Percentiles rank a stretch among this genome's conserved stretches.
Conservation (phyloP, 345 rosid genomes). For the Eutrema heterophyllum region DNA sequence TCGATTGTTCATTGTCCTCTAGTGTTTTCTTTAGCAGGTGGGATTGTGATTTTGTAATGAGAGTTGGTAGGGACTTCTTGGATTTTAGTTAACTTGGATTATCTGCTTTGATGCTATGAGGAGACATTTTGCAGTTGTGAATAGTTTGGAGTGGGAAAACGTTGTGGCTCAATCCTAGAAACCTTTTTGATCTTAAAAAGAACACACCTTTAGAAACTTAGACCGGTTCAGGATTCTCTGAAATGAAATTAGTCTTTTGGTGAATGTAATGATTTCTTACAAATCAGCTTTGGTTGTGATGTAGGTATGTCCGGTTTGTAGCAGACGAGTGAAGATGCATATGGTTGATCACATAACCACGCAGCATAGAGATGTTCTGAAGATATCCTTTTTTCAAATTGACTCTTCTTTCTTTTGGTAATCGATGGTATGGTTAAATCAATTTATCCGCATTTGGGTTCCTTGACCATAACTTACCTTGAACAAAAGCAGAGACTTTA, state of each 20-base stretch:
- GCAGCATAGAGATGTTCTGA: constrained; percentile 24
- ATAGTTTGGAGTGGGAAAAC: background rate
- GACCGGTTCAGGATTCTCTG: background rate
- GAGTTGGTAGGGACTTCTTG: background rate
- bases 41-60: background rate
- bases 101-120: background rate
- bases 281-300: constrained; percentile 11
- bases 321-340: constrained; percentile 28
- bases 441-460: constrained; percentile 10
- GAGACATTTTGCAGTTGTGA: background rate
- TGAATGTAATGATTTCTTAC: background rate
- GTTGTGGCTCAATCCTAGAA: background rate
- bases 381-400: constrained; percentile 15
- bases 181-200: background rate
- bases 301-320: constrained; percentile 34
- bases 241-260: background rate
- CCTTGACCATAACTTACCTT: constrained; percentile 67
- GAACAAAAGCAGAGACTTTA: constrained; percentile 48
- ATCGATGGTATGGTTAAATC: constrained; percentile 6
- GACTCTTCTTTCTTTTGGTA: background rate
- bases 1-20: background rate
- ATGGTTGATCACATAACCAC: constrained; percentile 32
- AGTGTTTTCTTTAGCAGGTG: constrained; percentile 1
- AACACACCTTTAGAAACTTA: background rate
- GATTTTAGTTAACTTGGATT: background rate